Evolutionary conservation across 192 early-diverging fungal genomes (phyloP).

Genomic region (Mortierella claussenii): DNA sequence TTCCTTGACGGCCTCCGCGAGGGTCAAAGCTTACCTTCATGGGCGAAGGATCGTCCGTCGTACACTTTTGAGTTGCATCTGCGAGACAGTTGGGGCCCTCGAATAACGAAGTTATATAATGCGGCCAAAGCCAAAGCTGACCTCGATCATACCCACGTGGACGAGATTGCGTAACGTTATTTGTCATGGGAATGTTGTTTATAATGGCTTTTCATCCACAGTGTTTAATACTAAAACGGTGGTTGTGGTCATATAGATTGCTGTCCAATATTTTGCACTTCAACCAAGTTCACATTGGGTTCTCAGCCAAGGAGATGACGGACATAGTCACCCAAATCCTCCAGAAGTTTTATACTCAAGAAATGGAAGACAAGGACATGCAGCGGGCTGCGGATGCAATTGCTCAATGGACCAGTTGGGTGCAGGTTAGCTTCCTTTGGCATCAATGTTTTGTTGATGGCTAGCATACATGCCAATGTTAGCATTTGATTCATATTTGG

Average conservation of each 20-base stretch:
- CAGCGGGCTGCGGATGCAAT: conserved; percentile 12
- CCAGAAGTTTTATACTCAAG: conserved; percentile 9
- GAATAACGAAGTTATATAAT: not conserved
- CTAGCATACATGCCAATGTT: too few species aligned
- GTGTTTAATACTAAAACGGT: too few species aligned
- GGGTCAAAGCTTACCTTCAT: not conserved
- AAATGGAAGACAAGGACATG: conserved; percentile 16
- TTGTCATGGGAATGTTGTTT: too few species aligned
- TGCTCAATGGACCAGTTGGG: conserved; percentile 8
- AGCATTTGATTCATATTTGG: too few species aligned
- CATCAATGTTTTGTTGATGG: too few species aligned
- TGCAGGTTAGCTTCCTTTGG: conserved; percentile 19
- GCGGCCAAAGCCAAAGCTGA: conserved; percentile 1
- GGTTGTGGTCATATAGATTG: too few species aligned
- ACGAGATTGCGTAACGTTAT: conserved; percentile 25
- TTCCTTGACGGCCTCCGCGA: not conserved
- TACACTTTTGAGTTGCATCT: conserved; percentile 1
- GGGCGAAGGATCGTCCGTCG: conserved; percentile 3
- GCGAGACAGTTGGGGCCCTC: not conserved
- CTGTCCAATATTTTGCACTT: conserved; percentile 19
- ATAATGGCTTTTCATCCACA: too few species aligned
- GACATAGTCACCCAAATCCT: not conserved
- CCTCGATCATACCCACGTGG: conserved; percentile 14
- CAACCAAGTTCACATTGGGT: conserved; percentile 14
- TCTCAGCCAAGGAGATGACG: conserved; percentile 5